Evolutionary conservation across 768 basidiomycete species (phyloP).

Genomic region (Flagelloscypha sp.): DNA sequence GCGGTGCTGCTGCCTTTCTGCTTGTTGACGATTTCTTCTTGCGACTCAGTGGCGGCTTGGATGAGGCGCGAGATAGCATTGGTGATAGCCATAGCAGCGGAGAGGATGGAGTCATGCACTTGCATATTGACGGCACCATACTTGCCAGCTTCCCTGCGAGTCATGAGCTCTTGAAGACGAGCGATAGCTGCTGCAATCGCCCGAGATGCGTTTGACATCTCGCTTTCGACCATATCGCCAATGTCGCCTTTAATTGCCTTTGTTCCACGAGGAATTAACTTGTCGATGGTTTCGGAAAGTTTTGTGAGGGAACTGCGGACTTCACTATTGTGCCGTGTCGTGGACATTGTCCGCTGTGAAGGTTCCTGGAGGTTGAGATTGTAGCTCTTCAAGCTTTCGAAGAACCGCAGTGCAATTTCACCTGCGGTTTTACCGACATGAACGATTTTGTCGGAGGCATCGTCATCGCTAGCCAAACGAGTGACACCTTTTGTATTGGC

Average conservation of each 20-base stretch:
- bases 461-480: slow-evolving; percentile 83
- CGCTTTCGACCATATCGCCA: slow-evolving; percentile 91
- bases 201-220: slow-evolving; percentile 88
- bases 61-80: slow-evolving; percentile 92
- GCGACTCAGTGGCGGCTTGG: slow-evolving; percentile 93
- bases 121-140: slow-evolving; percentile 89
- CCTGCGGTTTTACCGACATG: slow-evolving; percentile 78
- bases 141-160: slow-evolving; percentile 76
- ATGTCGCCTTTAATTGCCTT: slow-evolving; percentile 85
- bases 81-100: slow-evolving; percentile 91
- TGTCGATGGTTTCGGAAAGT: slow-evolving; percentile 83
- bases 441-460: slow-evolving; percentile 86
- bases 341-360: slow-evolving; percentile 72
- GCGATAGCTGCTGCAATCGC: slow-evolving; percentile 92
- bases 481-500: slow-evolving; percentile 95
- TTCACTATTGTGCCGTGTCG: slow-evolving; percentile 85
- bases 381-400: slow-evolving; percentile 94
- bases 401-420: slow-evolving; percentile 83
- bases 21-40: slow-evolving; percentile 95
- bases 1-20: slow-evolving; percentile 87
- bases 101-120: slow-evolving; percentile 95
- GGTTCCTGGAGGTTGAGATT: slow-evolving; percentile 78
- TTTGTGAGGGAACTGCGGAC: slow-evolving; percentile 73
- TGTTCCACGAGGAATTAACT: slow-evolving; percentile 74
- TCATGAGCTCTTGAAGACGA: slow-evolving; percentile 85